phyloP scores from a whole-genome alignment of 169 alveolate genomes.

The Plasmodium inui region DNA sequence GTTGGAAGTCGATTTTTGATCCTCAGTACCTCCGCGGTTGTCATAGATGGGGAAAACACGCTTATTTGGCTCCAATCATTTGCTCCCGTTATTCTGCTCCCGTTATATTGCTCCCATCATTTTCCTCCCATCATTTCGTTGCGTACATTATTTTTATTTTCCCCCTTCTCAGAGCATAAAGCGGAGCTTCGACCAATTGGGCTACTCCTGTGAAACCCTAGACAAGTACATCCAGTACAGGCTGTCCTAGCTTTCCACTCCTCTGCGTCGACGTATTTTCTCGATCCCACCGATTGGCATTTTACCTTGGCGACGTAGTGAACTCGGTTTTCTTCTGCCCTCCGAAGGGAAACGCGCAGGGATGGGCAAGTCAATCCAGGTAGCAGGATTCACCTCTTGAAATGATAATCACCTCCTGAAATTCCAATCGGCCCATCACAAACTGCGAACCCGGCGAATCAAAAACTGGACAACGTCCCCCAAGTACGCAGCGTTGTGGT shows the following conservation, averaged over 20 bases:
- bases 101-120: not conserved
- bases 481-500: conserved; percentile 77
- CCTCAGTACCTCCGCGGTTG: not conserved
- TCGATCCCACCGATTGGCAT: not conserved
- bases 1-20: not conserved
- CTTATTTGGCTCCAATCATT: not conserved
- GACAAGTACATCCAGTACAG: conserved; percentile 64
- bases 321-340: not conserved
- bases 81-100: not conserved
- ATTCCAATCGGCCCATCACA: conserved; percentile 6
- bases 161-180: conserved; percentile 16
- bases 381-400: not conserved
- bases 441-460: conserved; percentile 74
- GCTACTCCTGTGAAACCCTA: conserved; percentile 61
- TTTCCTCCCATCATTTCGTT: not conserved
- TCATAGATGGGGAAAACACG: not conserved
- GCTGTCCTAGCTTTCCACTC: not conserved
- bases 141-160: not conserved
- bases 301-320: not conserved
- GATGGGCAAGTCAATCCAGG: not conserved
- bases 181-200: conserved; percentile 23
- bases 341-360: not conserved
- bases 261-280: not conserved
- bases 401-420: not conserved
- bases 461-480: conserved; percentile 56